These are phyloP conservation scores for Sodiomyces alkalinus DNA, from an alignment of 2,329 filamentous ascomycete species.

Conservation along the genomic window DNA sequence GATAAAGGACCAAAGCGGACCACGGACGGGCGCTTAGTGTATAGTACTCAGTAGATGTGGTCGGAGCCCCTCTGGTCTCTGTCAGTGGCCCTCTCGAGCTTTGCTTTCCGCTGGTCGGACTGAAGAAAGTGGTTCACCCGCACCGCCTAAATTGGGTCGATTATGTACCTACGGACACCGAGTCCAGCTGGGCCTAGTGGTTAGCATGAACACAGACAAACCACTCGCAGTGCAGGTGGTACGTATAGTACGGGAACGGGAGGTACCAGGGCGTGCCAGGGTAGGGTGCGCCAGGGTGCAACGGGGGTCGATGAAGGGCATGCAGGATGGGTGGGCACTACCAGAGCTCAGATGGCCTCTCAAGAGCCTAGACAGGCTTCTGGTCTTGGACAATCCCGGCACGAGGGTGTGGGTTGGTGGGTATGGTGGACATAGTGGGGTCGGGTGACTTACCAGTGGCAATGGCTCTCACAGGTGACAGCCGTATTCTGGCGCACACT, in stretches of 20 bases:
- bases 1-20: conserved; percentile 1
- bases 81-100: too few species aligned
- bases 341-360: too few species aligned
- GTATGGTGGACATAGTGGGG: conserved; percentile 6
- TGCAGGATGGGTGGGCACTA: too few species aligned
- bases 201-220: conserved; percentile 7
- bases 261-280: conserved; percentile 7
- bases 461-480: conserved; percentile 6
- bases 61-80: neutral
- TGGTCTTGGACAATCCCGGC: conserved; percentile 1
- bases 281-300: too few species aligned
- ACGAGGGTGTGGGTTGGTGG: conserved; percentile 1
- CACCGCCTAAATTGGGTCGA: neutral
- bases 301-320: too few species aligned
- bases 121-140: conserved; percentile 4
- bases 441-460: conserved; percentile 8
- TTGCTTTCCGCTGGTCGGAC: too few species aligned
- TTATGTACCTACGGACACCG: conserved; percentile 3
- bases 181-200: too few species aligned
- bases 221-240: neutral
- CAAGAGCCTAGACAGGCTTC: too few species aligned
- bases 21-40: conserved; percentile 1
- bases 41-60: conserved; percentile 2
- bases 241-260: conserved; percentile 2
- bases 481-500: too few species aligned